phyloP scores from a whole-genome alignment of 208 protist genomes.

The Acanthamoeba polyphaga region DNA sequence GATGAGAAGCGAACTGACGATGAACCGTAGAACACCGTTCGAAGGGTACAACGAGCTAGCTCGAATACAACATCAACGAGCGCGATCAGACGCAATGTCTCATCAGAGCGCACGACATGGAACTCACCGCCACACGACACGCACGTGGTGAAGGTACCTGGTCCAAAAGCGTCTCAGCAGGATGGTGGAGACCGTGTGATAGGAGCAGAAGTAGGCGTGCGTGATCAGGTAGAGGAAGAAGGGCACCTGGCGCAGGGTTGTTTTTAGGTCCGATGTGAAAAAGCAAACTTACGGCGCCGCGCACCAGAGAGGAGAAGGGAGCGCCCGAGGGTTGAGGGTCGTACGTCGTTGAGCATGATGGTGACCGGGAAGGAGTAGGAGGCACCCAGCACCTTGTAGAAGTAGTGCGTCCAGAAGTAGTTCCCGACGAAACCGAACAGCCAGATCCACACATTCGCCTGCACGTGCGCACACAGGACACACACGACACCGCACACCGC shows the following conservation, averaged over 20 bases:
- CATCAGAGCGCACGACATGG: neutral
- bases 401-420: conserved; percentile 90
- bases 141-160: neutral
- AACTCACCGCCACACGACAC: neutral
- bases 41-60: conserved; percentile 51
- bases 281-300: neutral
- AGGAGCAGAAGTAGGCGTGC: conserved; percentile 87
- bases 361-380: conserved; percentile 83
- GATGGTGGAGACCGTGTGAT: conserved; percentile 86
- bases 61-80: neutral
- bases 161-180: conserved; percentile 84
- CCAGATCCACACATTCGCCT: conserved; percentile 86
- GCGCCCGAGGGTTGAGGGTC: neutral
- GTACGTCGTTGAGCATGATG: conserved; percentile 82
- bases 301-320: neutral
- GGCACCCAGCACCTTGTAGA: conserved; percentile 85
- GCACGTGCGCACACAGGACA: neutral
- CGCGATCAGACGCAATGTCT: neutral
- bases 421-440: conserved; percentile 87
- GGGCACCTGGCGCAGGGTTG: conserved; percentile 73
- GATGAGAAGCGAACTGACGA: conserved; percentile 78
- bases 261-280: neutral
- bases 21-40: conserved; percentile 25
- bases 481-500: neutral
- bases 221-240: conserved; percentile 85